These are phyloP conservation scores for Termitomyces sp. DNA, from an alignment of 768 basidiomycete genomes.

Conservation along the genomic window DNA sequence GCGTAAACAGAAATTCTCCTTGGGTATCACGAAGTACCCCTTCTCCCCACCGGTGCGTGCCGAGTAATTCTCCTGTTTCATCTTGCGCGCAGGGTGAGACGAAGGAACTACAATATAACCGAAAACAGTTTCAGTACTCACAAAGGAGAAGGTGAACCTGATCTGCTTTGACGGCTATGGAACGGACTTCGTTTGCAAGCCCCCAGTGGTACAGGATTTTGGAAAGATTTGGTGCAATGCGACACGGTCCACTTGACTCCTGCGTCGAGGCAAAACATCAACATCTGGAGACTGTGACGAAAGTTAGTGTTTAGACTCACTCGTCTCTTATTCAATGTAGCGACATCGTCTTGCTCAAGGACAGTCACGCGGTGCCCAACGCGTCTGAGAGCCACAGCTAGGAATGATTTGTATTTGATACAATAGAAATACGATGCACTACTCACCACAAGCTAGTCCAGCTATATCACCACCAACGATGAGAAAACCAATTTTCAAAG, in stretches of 20 bases:
- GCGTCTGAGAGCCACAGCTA: conserved; percentile 43
- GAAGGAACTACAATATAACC: neutral
- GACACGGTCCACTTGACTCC: conserved; percentile 20
- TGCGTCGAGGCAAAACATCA: neutral
- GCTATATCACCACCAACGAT: conserved; percentile 40
- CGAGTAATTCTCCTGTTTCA: conserved; percentile 42
- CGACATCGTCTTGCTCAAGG: conserved; percentile 31
- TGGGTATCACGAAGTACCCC: conserved; percentile 41
- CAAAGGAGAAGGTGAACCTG: conserved; percentile 13
- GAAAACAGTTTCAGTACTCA: neutral
- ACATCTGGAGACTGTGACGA: no score
- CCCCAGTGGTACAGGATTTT: conserved; percentile 56
- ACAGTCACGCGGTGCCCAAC: conserved; percentile 52
- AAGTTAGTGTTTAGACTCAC: neutral
- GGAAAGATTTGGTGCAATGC: conserved; percentile 45
- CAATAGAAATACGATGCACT: no score
- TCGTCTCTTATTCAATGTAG: conserved; percentile 1
- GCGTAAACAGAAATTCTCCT: conserved; percentile 28
- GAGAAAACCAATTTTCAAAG: conserved; percentile 8
- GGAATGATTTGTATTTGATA: neutral
- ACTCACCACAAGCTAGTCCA: conserved; percentile 38
- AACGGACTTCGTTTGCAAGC: conserved; percentile 21
- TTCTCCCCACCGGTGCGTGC: conserved; percentile 44
- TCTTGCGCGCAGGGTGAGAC: conserved; percentile 25
- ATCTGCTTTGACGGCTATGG: conserved; percentile 13